These are phyloP conservation scores for Suillus subaureus DNA, from an alignment of 768 basidiomycete species.

Conservation along the genomic window DNA sequence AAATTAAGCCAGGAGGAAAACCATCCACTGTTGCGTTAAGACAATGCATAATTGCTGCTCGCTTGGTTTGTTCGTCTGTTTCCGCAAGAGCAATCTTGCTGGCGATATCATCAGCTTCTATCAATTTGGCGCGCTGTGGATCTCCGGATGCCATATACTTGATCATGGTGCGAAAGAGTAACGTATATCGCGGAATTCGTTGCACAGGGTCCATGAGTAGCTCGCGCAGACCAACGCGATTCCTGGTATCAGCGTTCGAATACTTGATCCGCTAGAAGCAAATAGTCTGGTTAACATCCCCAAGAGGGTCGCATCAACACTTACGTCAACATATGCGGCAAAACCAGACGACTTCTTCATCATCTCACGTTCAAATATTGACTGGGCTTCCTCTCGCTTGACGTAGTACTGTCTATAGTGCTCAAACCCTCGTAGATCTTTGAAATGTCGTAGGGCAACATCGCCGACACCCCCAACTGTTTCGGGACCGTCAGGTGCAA, in stretches of 20 bases:
- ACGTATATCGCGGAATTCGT: slow-evolving; percentile 91
- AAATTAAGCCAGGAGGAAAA: slow-evolving; percentile 90
- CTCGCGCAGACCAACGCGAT: slow-evolving; percentile 87
- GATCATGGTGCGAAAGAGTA: slow-evolving; percentile 91
- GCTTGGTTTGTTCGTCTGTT: slow-evolving; percentile 88
- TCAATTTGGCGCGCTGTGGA: slow-evolving; percentile 73
- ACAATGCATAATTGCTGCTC: slow-evolving; percentile 87
- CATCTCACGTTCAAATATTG: slow-evolving; percentile 83
- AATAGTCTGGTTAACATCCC: slow-evolving; percentile 10
- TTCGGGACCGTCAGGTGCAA: slow-evolving; percentile 56
- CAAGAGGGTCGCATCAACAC: slow-evolving; percentile 14
- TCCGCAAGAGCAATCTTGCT: slow-evolving; percentile 91
- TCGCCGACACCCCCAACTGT: slow-evolving; percentile 76
- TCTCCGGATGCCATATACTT: slow-evolving; percentile 84
- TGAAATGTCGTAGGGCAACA: slow-evolving; percentile 85
- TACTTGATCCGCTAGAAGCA: slow-evolving; percentile 79
- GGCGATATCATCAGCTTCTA: slow-evolving; percentile 86
- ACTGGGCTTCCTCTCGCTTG: slow-evolving; percentile 91
- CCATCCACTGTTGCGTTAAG: slow-evolving; percentile 84
- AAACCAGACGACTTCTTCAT: slow-evolving; percentile 82
- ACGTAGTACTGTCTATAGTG: slow-evolving; percentile 90
- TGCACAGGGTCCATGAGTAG: slow-evolving; percentile 97
- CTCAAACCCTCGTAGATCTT: slow-evolving; percentile 81
- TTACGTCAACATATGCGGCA: slow-evolving; percentile 83
- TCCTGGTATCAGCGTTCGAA: slow-evolving; percentile 67